Percentiles rank a stretch among this genome's conserved stretches.
phyloP scores from a whole-genome alignment of 257 asterid species.

The Nicotiana obtusifolia region DNA sequence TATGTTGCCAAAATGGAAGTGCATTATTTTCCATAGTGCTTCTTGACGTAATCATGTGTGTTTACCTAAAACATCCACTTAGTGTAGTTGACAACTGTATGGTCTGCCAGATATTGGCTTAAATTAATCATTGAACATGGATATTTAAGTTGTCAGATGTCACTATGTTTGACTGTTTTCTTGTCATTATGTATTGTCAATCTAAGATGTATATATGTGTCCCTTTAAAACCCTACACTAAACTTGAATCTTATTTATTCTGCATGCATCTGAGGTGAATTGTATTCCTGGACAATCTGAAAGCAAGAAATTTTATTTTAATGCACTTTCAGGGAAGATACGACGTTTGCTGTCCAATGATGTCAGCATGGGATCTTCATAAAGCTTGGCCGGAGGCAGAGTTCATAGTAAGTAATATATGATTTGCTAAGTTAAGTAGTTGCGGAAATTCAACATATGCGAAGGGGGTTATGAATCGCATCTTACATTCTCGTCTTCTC shows the following conservation, averaged over 20 bases:
- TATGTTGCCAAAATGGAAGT: neutral
- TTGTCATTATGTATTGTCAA: neutral
- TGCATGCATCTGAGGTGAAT: neutral
- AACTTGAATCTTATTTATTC: neutral
- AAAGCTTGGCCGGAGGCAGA: slow-evolving; percentile 98
- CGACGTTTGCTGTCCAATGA: slow-evolving; percentile 88
- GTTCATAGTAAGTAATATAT: slow-evolving; percentile 51
- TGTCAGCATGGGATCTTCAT: slow-evolving; percentile 99
- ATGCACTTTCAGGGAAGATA: slow-evolving; percentile 74
- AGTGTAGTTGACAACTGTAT: neutral
- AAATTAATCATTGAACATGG: neutral
- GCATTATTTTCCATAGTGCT: neutral
- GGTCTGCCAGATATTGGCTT: neutral
- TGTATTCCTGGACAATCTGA: neutral
- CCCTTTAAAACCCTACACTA: neutral
- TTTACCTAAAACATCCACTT: neutral
- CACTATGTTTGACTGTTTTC: neutral
- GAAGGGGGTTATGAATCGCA: too few species aligned
- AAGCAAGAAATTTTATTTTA: neutral
- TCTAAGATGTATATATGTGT: neutral
- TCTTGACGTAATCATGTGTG: neutral
- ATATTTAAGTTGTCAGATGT: neutral
- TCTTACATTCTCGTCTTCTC: too few species aligned
- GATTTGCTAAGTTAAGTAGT: slow-evolving; percentile 7
- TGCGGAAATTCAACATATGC: neutral